Evolutionary conservation across 2,329 filamentous ascomycete species (phyloP).

Genomic region (Cadophora sp.): DNA sequence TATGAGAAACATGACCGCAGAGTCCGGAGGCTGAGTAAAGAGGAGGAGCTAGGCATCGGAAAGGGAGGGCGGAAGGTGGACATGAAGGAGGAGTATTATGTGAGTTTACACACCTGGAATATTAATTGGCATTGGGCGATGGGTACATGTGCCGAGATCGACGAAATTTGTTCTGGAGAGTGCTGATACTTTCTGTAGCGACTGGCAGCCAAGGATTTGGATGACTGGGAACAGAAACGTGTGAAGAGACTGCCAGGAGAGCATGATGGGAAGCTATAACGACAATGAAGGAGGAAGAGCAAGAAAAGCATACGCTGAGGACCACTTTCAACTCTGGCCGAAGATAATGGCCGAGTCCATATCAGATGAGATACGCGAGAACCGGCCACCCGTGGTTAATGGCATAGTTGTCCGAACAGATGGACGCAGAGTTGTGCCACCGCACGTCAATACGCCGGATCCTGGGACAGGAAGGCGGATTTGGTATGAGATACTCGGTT

Average conservation of each 20-base stretch:
- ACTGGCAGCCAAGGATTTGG: conserved; percentile 86
- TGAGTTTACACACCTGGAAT: conserved; percentile 52
- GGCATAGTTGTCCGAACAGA: too few relatives aligned
- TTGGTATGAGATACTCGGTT: too few relatives aligned
- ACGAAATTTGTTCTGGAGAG: too few relatives aligned
- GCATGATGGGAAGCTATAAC: conserved; percentile 79
- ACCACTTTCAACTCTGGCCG: not conserved
- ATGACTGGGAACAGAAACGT: conserved; percentile 96
- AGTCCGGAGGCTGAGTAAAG: conserved; percentile 81
- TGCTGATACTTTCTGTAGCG: conserved; percentile 57
- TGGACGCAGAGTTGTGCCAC: too few relatives aligned
- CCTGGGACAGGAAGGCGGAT: too few relatives aligned
- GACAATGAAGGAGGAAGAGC: not conserved
- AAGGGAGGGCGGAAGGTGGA: conserved; percentile 74
- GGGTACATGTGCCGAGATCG: too few relatives aligned
- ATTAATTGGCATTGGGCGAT: not conserved
- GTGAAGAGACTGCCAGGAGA: conserved; percentile 91
- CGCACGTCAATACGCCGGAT: too few relatives aligned
- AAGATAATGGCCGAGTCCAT: not conserved
- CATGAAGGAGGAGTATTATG: conserved; percentile 87
- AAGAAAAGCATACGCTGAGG: not conserved
- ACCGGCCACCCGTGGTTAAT: too few relatives aligned
- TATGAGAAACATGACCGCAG: conserved; percentile 94
- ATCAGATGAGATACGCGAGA: not conserved
- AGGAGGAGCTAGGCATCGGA: conserved; percentile 85